Evolutionary conservation across 805 yeast species (phyloP), one percentile per base, ranked within the genome.

Genomic region (Wickerhamomyces bovis): DNA sequence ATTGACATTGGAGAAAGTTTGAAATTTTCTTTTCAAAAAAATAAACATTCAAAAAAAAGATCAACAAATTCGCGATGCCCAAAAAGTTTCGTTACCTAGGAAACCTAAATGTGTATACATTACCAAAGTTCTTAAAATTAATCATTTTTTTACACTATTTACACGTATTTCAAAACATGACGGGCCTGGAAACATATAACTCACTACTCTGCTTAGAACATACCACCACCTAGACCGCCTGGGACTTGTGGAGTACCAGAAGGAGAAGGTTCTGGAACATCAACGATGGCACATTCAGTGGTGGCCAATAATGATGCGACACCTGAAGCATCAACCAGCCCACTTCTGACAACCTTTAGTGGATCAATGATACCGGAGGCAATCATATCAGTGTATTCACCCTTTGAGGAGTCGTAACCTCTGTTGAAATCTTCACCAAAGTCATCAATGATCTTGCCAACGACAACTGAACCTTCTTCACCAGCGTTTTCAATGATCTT

Each of bases 361-460:
- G 99, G 99, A 72, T 92, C 99, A 63, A 92, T 89, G 72, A 92
- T 92, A 80, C 99, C 99, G 48, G 95, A 83, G 57, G 89, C 86
- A 62, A 94, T 81, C 97, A 92, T 89, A 69, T 92, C 96, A 54
- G 94, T 86, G 77, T 78, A 92, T 73, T 88, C 88, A 59, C 96
- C 94, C 72, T 87, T 89, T 54, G 97, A 77, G 39, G 96, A 82
- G 73, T 92, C 95, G 77, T 82, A 94, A 71, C 99, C 99, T 67
- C 71, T 74, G 77, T 87, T 83, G 80, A 92, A 92, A 55, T 87
- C 86, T 41, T 75, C 77, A 51, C 87, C 89, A 28, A 45, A 57
- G 47, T 58, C 62, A 41, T 58, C 62, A 35, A 57, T 55, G 47
- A 92, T 77, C 79, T 92, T 92, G 53, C 98, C 98, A 53, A 94